phyloP scores from a whole-genome alignment of 1,284 basidiomycete species.

The Microstroma glucosiphilum region DNA sequence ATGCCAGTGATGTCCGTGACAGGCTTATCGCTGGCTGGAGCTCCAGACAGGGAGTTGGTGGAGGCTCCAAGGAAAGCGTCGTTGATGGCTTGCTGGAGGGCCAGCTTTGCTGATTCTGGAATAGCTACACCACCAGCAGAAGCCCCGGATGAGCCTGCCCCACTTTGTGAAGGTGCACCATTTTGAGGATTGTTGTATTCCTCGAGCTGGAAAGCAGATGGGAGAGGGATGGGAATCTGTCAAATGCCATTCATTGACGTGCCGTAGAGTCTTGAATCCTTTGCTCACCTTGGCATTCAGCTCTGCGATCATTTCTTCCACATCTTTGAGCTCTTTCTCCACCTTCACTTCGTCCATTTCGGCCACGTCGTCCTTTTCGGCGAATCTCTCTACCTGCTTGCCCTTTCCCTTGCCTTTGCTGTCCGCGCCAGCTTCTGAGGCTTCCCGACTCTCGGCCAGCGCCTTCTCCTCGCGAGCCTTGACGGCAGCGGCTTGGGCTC shows the following conservation, averaged over 20 bases:
- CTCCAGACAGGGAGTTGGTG: conserved; percentile 7
- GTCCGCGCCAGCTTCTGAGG: background rate
- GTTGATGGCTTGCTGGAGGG: conserved; percentile 41
- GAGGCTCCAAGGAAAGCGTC: conserved; percentile 43
- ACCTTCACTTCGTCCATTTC: conserved; percentile 17
- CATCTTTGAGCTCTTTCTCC: conserved; percentile 31
- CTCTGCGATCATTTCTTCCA: conserved; percentile 38
- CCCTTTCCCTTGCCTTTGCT: conserved; percentile 12
- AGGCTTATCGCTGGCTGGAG: conserved; percentile 15
- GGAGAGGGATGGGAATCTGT: background rate
- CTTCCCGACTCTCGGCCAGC: conserved; percentile 4
- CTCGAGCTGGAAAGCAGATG: conserved; percentile 20
- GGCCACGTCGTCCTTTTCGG: background rate
- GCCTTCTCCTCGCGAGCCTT: conserved; percentile 15
- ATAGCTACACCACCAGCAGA: background rate
- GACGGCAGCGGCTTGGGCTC: conserved; percentile 7
- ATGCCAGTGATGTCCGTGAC: conserved; percentile 38
- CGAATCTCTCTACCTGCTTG: background rate
- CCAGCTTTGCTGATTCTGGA: conserved; percentile 20
- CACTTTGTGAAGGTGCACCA: background rate
- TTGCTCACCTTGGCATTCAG: conserved; percentile 28
- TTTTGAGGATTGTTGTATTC: conserved; percentile 21
- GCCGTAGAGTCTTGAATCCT: too few species aligned
- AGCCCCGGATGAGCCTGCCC: background rate
- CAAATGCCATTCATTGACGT: background rate